These are phyloP conservation scores for Digitaria exilis DNA, from an alignment of 202 grass and related monocot species.

Conservation along the genomic window DNA sequence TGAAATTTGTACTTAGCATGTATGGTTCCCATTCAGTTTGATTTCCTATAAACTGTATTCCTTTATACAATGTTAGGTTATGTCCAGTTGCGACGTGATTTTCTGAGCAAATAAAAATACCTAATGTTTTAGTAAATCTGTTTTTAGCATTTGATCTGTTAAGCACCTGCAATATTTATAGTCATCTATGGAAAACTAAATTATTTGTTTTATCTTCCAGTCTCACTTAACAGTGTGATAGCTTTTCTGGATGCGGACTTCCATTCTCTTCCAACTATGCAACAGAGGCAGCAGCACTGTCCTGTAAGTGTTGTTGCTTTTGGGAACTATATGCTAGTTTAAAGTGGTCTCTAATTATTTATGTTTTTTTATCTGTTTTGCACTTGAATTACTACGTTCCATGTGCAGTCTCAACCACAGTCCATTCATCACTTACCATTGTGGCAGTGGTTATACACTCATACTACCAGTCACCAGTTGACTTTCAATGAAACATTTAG, in stretches of 20 bases:
- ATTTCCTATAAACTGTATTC: not conserved
- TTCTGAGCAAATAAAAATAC: not conserved
- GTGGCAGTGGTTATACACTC: not conserved
- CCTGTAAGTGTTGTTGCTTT: conserved; percentile 67
- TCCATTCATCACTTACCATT: conserved; percentile 15
- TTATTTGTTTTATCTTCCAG: conserved; percentile 50
- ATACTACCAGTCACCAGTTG: conserved; percentile 8
- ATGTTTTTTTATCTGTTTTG: not conserved
- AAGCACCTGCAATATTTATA: conserved; percentile 32
- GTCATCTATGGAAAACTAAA: conserved; percentile 20
- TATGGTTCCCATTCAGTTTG: conserved; percentile 4
- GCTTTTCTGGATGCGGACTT: conserved; percentile 96
- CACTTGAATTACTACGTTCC: conserved; percentile 12
- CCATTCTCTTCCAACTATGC: conserved; percentile 87
- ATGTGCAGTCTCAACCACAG: not conserved
- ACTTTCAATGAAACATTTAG: not conserved
- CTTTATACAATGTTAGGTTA: not conserved
- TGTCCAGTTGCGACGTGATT: not conserved
- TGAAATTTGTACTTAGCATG: conserved; percentile 15
- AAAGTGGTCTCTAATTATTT: conserved; percentile 5
- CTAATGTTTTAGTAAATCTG: conserved; percentile 12
- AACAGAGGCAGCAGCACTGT: conserved; percentile 93
- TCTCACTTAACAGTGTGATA: conserved; percentile 96
- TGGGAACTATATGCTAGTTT: conserved; percentile 18
- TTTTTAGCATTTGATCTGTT: conserved; percentile 27